A percentile compares a stretch with the other conserved stretches of the same genome.
Evolutionary conservation across 208 protist species (phyloP).

Genomic region (Porcisia hertigi): DNA sequence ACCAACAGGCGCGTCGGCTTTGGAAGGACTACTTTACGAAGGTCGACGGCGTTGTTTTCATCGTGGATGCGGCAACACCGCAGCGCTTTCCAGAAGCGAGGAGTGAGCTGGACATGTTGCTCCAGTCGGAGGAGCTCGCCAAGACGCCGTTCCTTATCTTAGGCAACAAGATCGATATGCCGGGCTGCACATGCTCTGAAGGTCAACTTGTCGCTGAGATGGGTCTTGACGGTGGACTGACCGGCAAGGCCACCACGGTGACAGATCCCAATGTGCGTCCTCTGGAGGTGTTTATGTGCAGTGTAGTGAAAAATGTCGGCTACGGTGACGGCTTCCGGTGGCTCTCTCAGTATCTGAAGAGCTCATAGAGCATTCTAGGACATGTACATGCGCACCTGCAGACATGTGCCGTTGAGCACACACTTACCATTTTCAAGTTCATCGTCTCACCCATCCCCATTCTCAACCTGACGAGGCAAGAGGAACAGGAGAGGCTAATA

Average conservation of each 20-base stretch:
- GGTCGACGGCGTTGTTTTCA: slow-evolving; percentile 99
- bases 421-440: not conserved
- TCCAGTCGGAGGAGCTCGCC: slow-evolving; percentile 93
- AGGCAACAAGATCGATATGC: slow-evolving; percentile 99
- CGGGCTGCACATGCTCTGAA: slow-evolving; percentile 91
- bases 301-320: slow-evolving; percentile 96
- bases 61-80: slow-evolving; percentile 97
- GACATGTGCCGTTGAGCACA: not conserved
- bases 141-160: slow-evolving; percentile 99
- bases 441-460: too few species aligned
- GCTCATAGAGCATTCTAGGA: slow-evolving; percentile 33
- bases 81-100: slow-evolving; percentile 97
- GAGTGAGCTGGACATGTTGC: slow-evolving; percentile 96
- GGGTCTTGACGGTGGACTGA: slow-evolving; percentile 91
- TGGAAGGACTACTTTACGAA: slow-evolving; percentile 99
- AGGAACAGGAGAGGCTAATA: not conserved
- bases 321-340: slow-evolving; percentile 98
- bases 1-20: slow-evolving; percentile 95
- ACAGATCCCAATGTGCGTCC: slow-evolving; percentile 90
- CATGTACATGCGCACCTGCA: not conserved
- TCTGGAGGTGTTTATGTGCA: slow-evolving; percentile 99
- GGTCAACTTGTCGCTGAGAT: slow-evolving; percentile 92
- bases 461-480: too few species aligned
- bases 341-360: slow-evolving; percentile 94
- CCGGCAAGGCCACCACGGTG: slow-evolving; percentile 93